Evolutionary conservation across 2,329 filamentous ascomycete genomes (phyloP), one percentile per base, ranked within the genome.

Genomic region (Microcyclospora tardicrescens): DNA sequence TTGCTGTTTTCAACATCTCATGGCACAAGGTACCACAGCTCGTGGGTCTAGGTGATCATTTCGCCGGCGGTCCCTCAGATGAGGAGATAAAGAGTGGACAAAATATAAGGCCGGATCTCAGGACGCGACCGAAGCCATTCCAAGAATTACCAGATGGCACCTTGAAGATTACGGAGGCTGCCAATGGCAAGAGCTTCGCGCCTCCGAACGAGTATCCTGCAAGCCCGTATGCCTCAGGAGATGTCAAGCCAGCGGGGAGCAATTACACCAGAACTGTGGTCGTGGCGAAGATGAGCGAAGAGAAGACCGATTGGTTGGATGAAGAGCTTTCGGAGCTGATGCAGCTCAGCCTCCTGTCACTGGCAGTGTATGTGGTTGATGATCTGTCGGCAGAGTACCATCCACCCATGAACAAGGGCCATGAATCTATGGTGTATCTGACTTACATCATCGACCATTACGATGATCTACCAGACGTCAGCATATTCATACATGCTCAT

Each of bases 361-460:
- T 59, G 16, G 62, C 62, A 3, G 55, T 68, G n/a, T 75, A 75
- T 48, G 60, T 69, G n/a, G 68, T 66, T 16, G 66, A 75, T 46
- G 65, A 72, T 47, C 42, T 36, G 5, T 54, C 50, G 1, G 68
- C 68, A 2, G 52, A 56, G 11, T 60, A 68, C 15, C 68, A 69
- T 42, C 66, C 71, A 1, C 69, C 69, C 0, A 63, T 66, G 40
- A 72, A 73, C 50, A 76, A 76, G 54, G 76, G 76, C 28, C 71
- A 76, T 49, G 76, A 80, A 57, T 74, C 72, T 28, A 71, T 75
- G 59, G 67, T 75, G 6, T 79, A 79, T 52, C 63, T 77, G 29
- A 71, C 66, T 30, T 78, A 75, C 56, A 67, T 79, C 49, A 68
- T 76, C 49, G 72, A 77, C 52, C 67, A 72, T 54, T 79, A 80